Evolutionary conservation across 768 basidiomycete genomes (phyloP).

Genomic region (Tricholoma hemisulphureum): DNA sequence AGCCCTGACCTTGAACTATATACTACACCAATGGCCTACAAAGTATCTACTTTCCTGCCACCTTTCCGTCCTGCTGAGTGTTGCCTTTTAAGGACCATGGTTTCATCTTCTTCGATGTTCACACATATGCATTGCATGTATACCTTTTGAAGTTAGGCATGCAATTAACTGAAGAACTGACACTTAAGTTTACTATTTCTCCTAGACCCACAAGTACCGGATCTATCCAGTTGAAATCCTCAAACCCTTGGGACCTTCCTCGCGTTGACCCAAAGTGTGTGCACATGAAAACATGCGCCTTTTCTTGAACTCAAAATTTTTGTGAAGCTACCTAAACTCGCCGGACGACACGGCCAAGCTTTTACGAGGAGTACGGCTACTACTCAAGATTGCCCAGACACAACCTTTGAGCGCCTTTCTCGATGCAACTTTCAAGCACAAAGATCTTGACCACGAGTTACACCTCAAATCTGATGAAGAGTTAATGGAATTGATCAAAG

Average conservation of each 20-base stretch:
- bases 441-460: slow-evolving; percentile 36
- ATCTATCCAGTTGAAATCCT: slow-evolving; percentile 34
- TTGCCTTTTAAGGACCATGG: slow-evolving; percentile 33
- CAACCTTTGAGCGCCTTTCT: slow-evolving; percentile 34
- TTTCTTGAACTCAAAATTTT: not conserved
- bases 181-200: not conserved
- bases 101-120: slow-evolving; percentile 33
- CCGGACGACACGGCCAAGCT: slow-evolving; percentile 39
- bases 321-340: slow-evolving; percentile 35
- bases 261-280: slow-evolving; percentile 39
- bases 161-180: not conserved
- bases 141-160: slow-evolving; percentile 34
- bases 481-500: slow-evolving; percentile 36
- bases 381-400: slow-evolving; percentile 34
- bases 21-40: slow-evolving; percentile 39
- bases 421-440: slow-evolving; percentile 28
- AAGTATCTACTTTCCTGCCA: slow-evolving; percentile 22
- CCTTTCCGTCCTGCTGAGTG: not conserved
- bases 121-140: slow-evolving; percentile 38
- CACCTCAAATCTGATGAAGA: slow-evolving; percentile 37
- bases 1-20: slow-evolving; percentile 46
- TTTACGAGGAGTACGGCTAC: slow-evolving; percentile 36
- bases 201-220: slow-evolving; percentile 41
- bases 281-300: not conserved
- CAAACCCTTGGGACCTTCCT: slow-evolving; percentile 36